Base-by-base conservation (phyloP, 257 asterid genomes). In the Solanum infundibuliforme region DNA sequence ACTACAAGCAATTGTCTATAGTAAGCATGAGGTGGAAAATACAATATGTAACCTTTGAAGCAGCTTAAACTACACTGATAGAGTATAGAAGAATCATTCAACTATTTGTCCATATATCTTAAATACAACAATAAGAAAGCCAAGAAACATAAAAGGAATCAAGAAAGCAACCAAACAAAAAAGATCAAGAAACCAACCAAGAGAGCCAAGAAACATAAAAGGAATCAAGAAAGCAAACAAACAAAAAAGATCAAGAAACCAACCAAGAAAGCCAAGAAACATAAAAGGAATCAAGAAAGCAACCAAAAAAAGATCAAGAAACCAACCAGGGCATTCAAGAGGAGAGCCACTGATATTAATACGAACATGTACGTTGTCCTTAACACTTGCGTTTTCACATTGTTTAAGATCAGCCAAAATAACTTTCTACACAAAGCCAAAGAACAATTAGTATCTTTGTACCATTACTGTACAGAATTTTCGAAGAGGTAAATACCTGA, bases 271-370 rank as follows among this genome's bases (percentile, higher is more conserved):
- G 5, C 62, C 58, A 81, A 43, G 14, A 27, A 27, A 79, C 8
- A 79, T 27, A 46, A 41, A 41, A 23, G 31, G 60, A 55, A 55
- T 55, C 65, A 55, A 46, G 55, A 46, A 46, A 46, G 55, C 55
- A 46, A 46, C 55, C 6, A 4, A 52, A 18, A 52, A 52, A 52
- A 52, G 36, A 79, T 25, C 48, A 46, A 87, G 18, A 32, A 85
- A 83, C 96, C 8, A 86, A 97, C 99, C 99, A 46, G 98, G 94
- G 93, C 92, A 95, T 92, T 97, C 98, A 7, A 97, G 98, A 90
- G 99, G 99, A 91, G 99, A 97, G 86, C 99, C 99, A 32, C 93
- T 90, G 87, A 93, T 88, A 90, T 94, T 92, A 77, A 97, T 90
- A 87, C 99, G 96, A 32, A 96, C 95, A 91, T 95, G 99, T 35